Percentiles rank a stretch among this genome's conserved stretches.
Conservation (phyloP, 768 basidiomycete species). For the Lentinula sp. region DNA sequence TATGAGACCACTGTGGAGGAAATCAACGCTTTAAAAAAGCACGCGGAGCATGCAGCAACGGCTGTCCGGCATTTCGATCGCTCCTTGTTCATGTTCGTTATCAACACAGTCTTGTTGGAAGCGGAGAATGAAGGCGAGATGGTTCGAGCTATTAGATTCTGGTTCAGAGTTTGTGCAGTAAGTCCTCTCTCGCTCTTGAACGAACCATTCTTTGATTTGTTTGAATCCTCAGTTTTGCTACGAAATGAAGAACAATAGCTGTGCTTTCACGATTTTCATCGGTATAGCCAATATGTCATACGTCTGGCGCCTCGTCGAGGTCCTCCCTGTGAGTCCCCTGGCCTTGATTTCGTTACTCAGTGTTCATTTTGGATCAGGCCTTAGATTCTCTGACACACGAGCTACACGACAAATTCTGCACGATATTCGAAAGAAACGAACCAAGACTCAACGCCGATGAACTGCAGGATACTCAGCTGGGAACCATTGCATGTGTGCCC, state of each 20-base stretch:
- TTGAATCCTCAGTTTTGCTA: not conserved
- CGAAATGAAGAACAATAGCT: slow-evolving; percentile 1
- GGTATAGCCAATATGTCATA: not conserved
- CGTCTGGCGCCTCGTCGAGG: not conserved
- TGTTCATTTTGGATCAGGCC: not conserved
- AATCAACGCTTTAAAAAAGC: not conserved
- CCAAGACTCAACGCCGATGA: not conserved
- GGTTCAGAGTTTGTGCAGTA: not conserved
- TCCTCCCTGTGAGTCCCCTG: not conserved
- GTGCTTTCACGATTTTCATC: not conserved
- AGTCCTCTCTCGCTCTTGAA: not conserved
- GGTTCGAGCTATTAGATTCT: not conserved
- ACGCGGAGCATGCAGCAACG: not conserved
- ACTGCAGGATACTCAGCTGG: not conserved
- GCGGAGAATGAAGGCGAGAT: not conserved
- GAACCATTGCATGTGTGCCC: not conserved
- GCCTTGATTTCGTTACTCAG: too few relatives aligned
- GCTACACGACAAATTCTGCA: not conserved
- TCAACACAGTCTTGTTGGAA: not conserved
- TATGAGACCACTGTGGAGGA: not conserved
- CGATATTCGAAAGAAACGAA: not conserved
- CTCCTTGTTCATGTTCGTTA: slow-evolving; percentile 4
- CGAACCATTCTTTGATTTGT: not conserved
- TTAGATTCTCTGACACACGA: not conserved
- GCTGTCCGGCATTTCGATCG: not conserved